Evolutionary conservation across 352 stramenopile genomes (phyloP).

Genomic region (Globisporangium okanoganense): DNA sequence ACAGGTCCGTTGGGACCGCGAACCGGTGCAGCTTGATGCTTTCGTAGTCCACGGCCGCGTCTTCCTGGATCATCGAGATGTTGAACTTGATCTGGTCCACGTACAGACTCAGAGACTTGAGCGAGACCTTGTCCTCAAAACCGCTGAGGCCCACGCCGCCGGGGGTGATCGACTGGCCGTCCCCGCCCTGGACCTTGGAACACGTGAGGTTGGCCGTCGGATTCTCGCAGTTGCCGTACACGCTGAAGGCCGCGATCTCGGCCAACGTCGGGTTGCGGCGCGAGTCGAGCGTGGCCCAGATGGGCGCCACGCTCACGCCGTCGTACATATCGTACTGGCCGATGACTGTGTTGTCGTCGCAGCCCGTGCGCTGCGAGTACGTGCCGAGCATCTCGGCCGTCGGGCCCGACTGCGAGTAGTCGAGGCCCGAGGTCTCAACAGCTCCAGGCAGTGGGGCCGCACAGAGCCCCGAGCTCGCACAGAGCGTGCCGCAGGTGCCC

Average conservation of each 20-base stretch:
- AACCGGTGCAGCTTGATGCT: slow-evolving; percentile 19
- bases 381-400: slow-evolving; percentile 26
- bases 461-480: slow-evolving; percentile 44
- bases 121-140: slow-evolving; percentile 7
- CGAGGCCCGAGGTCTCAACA: slow-evolving; percentile 49
- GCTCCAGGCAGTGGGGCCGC: slow-evolving; percentile 54
- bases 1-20: slow-evolving; percentile 25
- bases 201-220: slow-evolving; percentile 18
- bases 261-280: slow-evolving; percentile 18
- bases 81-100: slow-evolving; percentile 16
- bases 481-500: slow-evolving; percentile 39
- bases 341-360: slow-evolving; percentile 52
- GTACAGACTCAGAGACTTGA: slow-evolving; percentile 3
- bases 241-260: slow-evolving; percentile 16
- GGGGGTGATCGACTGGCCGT: slow-evolving; percentile 10
- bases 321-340: slow-evolving; percentile 68
- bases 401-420: slow-evolving; percentile 42
- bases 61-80: slow-evolving; percentile 10
- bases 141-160: slow-evolving; percentile 15
- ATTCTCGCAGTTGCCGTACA: slow-evolving; percentile 20
- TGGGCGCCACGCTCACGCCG: slow-evolving; percentile 17
- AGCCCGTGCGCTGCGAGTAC: slow-evolving; percentile 66
- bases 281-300: slow-evolving; percentile 17
- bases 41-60: slow-evolving; percentile 1
- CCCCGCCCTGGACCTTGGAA: slow-evolving; percentile 8